phyloP scores from a whole-genome alignment of 208 protist species.

The Leishmania gerbilli region DNA sequence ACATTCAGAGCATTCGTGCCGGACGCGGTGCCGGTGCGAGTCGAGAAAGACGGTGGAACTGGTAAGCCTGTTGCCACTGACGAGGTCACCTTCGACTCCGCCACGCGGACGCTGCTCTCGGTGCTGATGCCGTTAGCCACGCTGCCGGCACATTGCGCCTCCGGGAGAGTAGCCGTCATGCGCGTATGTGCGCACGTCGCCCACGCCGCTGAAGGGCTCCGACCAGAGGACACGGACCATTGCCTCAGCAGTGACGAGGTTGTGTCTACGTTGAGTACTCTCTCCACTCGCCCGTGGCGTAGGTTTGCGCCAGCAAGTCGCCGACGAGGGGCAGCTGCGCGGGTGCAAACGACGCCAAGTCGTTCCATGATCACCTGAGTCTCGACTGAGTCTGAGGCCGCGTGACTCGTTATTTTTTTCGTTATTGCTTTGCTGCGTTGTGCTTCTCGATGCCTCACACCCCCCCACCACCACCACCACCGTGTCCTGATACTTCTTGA shows the following conservation, averaged over 20 bases:
- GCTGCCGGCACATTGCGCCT: not conserved
- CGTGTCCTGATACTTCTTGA: not conserved
- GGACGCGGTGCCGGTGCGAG: not conserved
- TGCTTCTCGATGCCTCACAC: not conserved
- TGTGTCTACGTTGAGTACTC: not conserved
- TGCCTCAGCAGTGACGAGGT: not conserved
- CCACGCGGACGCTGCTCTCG: not conserved
- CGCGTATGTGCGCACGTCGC: not conserved
- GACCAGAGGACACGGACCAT: not conserved
- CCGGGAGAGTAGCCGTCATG: not conserved
- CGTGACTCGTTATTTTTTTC: not conserved
- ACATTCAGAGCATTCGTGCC: not conserved
- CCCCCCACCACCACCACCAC: fast-evolving
- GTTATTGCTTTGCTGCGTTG: not conserved
- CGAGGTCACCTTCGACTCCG: not conserved
- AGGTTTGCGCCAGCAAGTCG: not conserved
- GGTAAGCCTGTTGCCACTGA: constrained; percentile 8
- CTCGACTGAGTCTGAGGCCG: not conserved
- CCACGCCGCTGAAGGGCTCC: not conserved
- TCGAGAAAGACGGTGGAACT: not conserved
- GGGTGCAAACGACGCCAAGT: not conserved
- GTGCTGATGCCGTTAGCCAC: not conserved
- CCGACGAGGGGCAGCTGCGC: not conserved
- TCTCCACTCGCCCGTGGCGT: not conserved
- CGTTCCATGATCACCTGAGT: not conserved